Evolutionary conservation across 257 asterid genomes (phyloP).

Genomic region (Oldenlandia corymbosa): DNA sequence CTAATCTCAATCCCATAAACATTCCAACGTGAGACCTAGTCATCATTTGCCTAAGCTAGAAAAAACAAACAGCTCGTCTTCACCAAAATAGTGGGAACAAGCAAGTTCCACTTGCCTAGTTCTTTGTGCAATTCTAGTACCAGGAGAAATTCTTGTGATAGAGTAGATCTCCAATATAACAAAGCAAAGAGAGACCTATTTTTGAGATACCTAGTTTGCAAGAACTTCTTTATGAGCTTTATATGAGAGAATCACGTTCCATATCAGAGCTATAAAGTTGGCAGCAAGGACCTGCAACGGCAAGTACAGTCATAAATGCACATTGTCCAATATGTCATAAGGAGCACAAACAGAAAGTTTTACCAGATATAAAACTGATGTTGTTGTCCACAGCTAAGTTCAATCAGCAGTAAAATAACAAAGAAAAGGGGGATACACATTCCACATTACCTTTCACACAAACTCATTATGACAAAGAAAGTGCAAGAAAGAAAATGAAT

Average conservation of each 20-base stretch:
- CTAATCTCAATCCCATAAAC: no score
- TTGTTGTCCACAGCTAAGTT: background rate
- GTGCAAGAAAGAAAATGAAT: no score
- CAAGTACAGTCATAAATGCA: conserved; percentile 2
- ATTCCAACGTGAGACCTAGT: no score
- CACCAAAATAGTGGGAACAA: background rate
- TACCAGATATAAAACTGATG: background rate
- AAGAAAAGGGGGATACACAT: background rate
- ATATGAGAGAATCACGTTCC: conserved; percentile 85
- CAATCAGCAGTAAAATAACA: background rate
- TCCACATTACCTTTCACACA: background rate
- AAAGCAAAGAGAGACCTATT: no score
- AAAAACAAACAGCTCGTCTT: background rate
- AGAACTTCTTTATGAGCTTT: conserved; percentile 81
- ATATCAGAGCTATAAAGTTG: conserved; percentile 59
- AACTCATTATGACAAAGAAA: background rate
- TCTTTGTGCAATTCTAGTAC: no score
- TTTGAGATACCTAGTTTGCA: conserved; percentile 52
- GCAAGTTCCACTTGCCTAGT: background rate
- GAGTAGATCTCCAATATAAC: background rate
- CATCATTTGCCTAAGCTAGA: background rate
- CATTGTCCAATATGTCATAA: background rate
- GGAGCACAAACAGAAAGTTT: background rate
- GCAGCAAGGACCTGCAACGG: conserved; percentile 82
- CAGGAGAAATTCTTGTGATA: background rate